Conservation (phyloP, 2,329 filamentous ascomycete genomes). For the Falciphora oryzae region DNA sequence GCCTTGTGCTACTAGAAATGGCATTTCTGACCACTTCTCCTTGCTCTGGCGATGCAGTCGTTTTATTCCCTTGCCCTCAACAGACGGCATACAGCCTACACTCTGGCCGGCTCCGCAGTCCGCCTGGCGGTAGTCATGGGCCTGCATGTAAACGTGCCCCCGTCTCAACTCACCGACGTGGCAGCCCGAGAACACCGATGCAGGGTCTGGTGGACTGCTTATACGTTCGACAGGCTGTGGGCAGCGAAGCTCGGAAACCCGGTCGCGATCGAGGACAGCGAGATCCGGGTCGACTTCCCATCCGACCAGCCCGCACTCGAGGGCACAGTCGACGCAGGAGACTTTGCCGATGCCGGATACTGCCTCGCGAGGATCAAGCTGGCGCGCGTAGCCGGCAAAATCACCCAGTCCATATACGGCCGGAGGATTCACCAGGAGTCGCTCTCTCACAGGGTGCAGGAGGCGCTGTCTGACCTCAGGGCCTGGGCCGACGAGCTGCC, state of each 20-base stretch:
- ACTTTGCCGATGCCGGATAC: conserved; percentile 28
- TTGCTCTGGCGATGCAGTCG: conserved; percentile 3
- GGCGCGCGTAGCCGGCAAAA: conserved; percentile 25
- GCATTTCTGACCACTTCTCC: background rate
- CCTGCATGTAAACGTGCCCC: conserved; percentile 32
- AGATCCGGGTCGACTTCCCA: conserved; percentile 39
- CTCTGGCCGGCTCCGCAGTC: conserved; percentile 37
- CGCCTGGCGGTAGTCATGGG: conserved; percentile 38
- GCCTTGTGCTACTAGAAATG: background rate
- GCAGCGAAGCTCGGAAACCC: conserved; percentile 43
- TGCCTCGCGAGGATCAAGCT: conserved; percentile 32
- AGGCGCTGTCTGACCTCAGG: conserved; percentile 24
- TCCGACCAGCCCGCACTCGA: conserved; percentile 24
- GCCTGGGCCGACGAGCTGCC: conserved; percentile 27
- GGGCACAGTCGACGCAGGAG: conserved; percentile 15
- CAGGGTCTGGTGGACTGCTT: conserved; percentile 38
- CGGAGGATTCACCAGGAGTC: conserved; percentile 23
- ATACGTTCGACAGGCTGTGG: conserved; percentile 40
- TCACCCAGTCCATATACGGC: conserved; percentile 28
- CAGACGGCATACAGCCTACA: conserved; percentile 12
- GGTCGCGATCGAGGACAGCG: conserved; percentile 40
- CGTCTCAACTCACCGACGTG: conserved; percentile 31
- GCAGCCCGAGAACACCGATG: conserved; percentile 32
- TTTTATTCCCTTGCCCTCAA: conserved; percentile 14
- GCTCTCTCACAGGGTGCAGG: conserved; percentile 27